These are phyloP conservation scores for Mycena capillaripes DNA, from an alignment of 768 basidiomycete genomes.

Conservation along the genomic window DNA sequence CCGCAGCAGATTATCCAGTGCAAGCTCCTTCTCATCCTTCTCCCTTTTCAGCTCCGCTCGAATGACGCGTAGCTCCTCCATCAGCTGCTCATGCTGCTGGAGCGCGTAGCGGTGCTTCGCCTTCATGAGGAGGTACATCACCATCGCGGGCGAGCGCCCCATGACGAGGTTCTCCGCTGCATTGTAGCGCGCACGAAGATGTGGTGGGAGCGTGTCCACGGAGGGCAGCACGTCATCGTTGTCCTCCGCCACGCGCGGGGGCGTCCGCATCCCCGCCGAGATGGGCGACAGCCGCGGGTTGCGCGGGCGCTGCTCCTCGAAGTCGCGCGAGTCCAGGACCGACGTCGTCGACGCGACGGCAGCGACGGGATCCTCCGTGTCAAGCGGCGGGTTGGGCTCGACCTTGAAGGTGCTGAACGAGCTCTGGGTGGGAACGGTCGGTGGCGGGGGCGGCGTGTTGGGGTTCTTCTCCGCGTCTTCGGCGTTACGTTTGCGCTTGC, in stretches of 20 bases:
- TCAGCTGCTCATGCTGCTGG: constrained; percentile 75
- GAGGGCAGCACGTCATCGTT: constrained; percentile 53
- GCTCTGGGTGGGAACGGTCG: constrained; percentile 40
- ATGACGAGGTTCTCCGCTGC: constrained; percentile 73
- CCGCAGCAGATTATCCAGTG: constrained; percentile 67
- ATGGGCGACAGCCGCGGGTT: constrained; percentile 27
- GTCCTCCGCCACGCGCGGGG: constrained; percentile 46
- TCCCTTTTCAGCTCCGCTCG: constrained; percentile 66
- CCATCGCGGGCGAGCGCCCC: constrained; percentile 78
- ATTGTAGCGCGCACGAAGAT: constrained; percentile 65
- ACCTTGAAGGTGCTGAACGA: constrained; percentile 76
- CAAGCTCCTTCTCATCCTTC: constrained; percentile 71
- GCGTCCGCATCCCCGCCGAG: constrained; percentile 32
- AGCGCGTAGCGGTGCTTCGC: constrained; percentile 82
- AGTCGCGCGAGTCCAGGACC: constrained; percentile 42
- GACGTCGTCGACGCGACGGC: constrained; percentile 50
- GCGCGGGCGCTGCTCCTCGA: constrained; percentile 19
- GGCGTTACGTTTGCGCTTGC: constrained; percentile 77
- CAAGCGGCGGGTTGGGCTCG: constrained; percentile 63
- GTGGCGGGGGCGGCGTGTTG: constrained; percentile 41
- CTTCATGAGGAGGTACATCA: constrained; percentile 80
- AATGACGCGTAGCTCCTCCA: constrained; percentile 72
- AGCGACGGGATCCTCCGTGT: constrained; percentile 50
- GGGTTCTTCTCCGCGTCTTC: constrained; percentile 50
- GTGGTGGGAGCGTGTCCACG: constrained; percentile 66